phyloP scores from a whole-genome alignment of 2,329 filamentous ascomycete genomes.

The Clarireedia monteithiana region DNA sequence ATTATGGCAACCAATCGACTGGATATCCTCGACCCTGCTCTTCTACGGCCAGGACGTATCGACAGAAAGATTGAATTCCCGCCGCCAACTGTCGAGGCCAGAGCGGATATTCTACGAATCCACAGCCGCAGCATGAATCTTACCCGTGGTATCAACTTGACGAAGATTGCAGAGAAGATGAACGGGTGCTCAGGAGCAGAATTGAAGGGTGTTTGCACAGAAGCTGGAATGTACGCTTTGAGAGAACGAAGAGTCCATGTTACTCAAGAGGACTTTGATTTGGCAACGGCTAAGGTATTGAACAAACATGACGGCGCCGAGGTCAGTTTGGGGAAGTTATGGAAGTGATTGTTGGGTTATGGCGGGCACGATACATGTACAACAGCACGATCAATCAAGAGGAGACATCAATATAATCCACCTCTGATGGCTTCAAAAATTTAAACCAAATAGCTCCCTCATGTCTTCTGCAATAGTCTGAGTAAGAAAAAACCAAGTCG shows the following conservation, averaged over 20 bases:
- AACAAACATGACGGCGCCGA: slow-evolving; percentile 99
- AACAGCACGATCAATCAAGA: slow-evolving; percentile 18
- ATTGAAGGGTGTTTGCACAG: slow-evolving; percentile 96
- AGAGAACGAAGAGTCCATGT: slow-evolving; percentile 94
- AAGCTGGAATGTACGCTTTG: slow-evolving; percentile 96
- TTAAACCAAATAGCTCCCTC: neutral
- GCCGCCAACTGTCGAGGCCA: slow-evolving; percentile 88
- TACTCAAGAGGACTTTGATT: slow-evolving; percentile 97
- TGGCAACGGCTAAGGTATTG: slow-evolving; percentile 96
- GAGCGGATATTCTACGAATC: slow-evolving; percentile 95
- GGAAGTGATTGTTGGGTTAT: slow-evolving; percentile 45
- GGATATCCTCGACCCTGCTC: slow-evolving; percentile 91
- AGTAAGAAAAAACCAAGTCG: neutral
- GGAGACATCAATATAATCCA: slow-evolving; percentile 5
- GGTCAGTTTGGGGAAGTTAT: slow-evolving; percentile 80
- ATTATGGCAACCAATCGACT: slow-evolving; percentile 99
- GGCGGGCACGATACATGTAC: slow-evolving; percentile 21
- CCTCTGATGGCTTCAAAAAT: neutral
- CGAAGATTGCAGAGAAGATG: slow-evolving; percentile 99
- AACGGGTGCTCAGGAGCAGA: slow-evolving; percentile 97
- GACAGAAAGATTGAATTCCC: slow-evolving; percentile 99
- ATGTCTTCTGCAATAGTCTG: neutral
- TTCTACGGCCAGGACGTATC: slow-evolving; percentile 92
- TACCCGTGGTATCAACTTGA: slow-evolving; percentile 93
- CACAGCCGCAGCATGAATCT: slow-evolving; percentile 98